Base-by-base conservation (phyloP, 768 basidiomycete species). In the Phaffia australis region DNA sequence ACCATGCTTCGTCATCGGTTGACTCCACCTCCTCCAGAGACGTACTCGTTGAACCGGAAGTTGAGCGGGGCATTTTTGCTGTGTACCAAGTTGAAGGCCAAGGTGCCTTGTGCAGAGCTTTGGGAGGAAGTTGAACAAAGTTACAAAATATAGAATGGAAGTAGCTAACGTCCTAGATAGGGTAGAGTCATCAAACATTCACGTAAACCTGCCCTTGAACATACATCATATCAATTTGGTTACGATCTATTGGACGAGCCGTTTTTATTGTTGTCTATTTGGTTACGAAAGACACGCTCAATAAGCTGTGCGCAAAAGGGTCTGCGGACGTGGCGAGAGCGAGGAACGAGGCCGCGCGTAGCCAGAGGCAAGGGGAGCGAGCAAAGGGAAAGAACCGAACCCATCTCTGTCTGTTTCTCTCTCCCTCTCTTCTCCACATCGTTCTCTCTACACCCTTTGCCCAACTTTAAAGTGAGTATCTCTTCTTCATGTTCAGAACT, bases 11-110 rank as follows among this genome's bases (percentile, higher is more conserved):
- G 82, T 71, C 81, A 95, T 72, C 81, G 93, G 57, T 80, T 95
- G 32, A 92, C 90, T 0, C 94, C 94, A 0, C 94, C 94, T 2
- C 94, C 94, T 0, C 79, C 83, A 65, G 93, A 98, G 78, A 97
- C 94, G 1, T 97, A 97, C 75, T 90, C 88, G 75, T 78, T 97
- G 63, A 98, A 99, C 75, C 79, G 91, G 47, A 80, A 79, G 65
- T 68, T 80, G 29, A 77, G 76, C 52, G 79, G 79, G 5, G 76
- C 77, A 5, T 80, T 79, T 72, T 70, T 80, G 35, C 73, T 80
- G 56, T 80, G 79, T 65, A 77, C 78, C 15, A 81, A 87, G 61
- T 77, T 98, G 27, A 81, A 81, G 30, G 89, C 88, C 11, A 81
- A 78, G 0, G 83, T 97, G 18, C 82, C 91, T 73, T 86, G 89